These are phyloP conservation scores for Wallacemonas rigidus DNA, from an alignment of 208 protist species.

Conservation along the genomic window DNA sequence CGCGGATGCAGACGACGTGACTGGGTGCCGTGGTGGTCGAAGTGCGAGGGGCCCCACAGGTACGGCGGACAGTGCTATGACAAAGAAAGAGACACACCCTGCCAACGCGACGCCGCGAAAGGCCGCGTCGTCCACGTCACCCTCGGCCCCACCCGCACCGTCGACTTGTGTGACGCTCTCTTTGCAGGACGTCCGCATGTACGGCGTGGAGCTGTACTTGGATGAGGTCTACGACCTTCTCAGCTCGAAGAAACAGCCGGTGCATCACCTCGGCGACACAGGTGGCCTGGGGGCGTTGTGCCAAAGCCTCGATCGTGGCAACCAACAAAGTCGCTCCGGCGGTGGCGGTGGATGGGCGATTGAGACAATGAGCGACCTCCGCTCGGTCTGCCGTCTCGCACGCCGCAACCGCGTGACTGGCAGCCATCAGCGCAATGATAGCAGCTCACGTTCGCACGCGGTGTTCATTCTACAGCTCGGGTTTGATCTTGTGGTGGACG, in stretches of 20 bases:
- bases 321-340: neutral
- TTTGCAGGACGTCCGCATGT: conserved; percentile 72
- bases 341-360: conserved; percentile 11
- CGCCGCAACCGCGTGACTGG: conserved; percentile 80
- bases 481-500: conserved; percentile 52
- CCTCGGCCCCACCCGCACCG: conserved; percentile 16
- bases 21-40: too few species aligned
- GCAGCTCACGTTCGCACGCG: conserved; percentile 86
- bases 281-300: conserved; percentile 74
- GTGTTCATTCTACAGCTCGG: conserved; percentile 85
- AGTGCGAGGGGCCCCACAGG: too few species aligned
- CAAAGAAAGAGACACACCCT: too few species aligned
- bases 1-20: too few species aligned
- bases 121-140: neutral
- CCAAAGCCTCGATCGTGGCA: conserved; percentile 54
- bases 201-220: conserved; percentile 88
- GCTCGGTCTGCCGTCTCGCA: conserved; percentile 60
- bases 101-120: neutral
- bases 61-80: too few species aligned
- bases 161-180: conserved; percentile 35
- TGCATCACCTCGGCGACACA: conserved; percentile 64
- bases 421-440: conserved; percentile 68
- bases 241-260: conserved; percentile 68
- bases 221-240: conserved; percentile 84
- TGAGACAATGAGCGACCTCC: conserved; percentile 41